A percentile compares a stretch with the other conserved stretches of the same genome.
These are phyloP conservation scores for Umbilicus rupestris DNA, from an alignment of 164 flowering plant genomes.

Conservation along the genomic window DNA sequence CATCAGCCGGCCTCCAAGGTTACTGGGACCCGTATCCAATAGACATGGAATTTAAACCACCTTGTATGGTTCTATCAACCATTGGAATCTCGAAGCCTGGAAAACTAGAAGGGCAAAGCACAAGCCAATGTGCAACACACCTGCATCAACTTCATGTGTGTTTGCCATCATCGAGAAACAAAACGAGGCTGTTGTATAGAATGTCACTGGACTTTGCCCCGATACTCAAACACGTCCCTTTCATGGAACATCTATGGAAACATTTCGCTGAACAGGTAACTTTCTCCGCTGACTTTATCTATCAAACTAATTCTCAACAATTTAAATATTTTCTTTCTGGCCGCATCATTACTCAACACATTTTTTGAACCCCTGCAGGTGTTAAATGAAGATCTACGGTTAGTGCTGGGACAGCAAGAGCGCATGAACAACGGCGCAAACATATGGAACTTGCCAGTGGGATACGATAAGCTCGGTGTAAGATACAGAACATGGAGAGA, in stretches of 20 bases:
- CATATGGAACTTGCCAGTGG: slow-evolving; percentile 83
- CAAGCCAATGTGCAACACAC: slow-evolving; percentile 73
- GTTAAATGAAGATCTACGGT: slow-evolving; percentile 80
- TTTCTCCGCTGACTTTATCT: not conserved
- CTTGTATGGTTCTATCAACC: slow-evolving; percentile 92
- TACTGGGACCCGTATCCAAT: slow-evolving; percentile 99
- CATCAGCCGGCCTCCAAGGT: slow-evolving; percentile 91
- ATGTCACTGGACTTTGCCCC: slow-evolving; percentile 99
- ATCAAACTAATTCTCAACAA: not conserved
- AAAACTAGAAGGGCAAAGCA: slow-evolving; percentile 77
- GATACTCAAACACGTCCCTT: slow-evolving; percentile 64
- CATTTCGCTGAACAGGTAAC: slow-evolving; percentile 93
- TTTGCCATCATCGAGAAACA: slow-evolving; percentile 66
- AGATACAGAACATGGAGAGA: slow-evolving; percentile 92
- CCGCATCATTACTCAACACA: not conserved
- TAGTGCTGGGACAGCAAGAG: slow-evolving; percentile 92
- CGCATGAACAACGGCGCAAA: slow-evolving; percentile 85
- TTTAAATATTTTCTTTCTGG: not conserved
- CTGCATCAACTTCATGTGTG: slow-evolving; percentile 98
- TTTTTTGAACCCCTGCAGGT: slow-evolving; percentile 35
- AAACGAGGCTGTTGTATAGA: slow-evolving; percentile 79
- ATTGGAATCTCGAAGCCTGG: slow-evolving; percentile 98
- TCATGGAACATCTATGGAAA: slow-evolving; percentile 79
- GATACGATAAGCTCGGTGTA: slow-evolving; percentile 90
- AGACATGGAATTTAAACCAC: slow-evolving; percentile 97